Evolutionary conservation across 331 rosid species (phyloP), one percentile per base, ranked within the genome.

Genomic region (Phaseolus coccineus): DNA sequence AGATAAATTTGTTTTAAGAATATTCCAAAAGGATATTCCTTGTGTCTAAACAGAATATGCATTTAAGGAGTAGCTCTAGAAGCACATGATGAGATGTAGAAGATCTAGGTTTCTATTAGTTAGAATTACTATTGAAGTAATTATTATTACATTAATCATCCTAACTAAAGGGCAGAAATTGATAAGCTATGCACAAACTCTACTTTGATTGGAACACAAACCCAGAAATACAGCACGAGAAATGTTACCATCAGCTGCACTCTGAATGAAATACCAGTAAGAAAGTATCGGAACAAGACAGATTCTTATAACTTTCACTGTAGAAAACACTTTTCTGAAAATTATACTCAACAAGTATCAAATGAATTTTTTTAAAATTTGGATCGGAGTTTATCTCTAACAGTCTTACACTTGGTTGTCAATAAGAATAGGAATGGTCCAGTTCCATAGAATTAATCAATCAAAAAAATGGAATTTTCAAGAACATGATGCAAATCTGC

Each of bases 161-260:
- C 2, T 9, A 40, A 40, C 11, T 40, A 65, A 9, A 19, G 50
- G 19, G 30, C 6, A 14, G 27, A 63, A 65, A 39, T 65, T 65
- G 4, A 65, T 22, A 37, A 25, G 4, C n/a, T 39, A 39, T n/a
- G 9, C 30, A 64, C n/a, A 35, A 63, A 35, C 3, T 64, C 70
- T 6, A 16, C 4, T 64, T 64, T 64, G 30, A 9, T 63, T 63
- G 68, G 2, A 16, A 63, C 47, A 63, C 69, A 63, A 63, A 63
- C 27, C 47, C 69, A 63, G 6, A 63, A 35, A 16, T 16, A 47
- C 69, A 62, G 44, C 2, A 15, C 13, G 35, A 8, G 13, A 31
- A 19, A 19, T 19, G 68, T 30, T 62, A 62, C 44, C 25, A 33
- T 31, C 69, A 63, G 27, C 47, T 63, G 27, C 69, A 63, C 12